Evolutionary conservation across 176 grass and related monocot genomes (phyloP).

Genomic region (Alloteropsis semialata): DNA sequence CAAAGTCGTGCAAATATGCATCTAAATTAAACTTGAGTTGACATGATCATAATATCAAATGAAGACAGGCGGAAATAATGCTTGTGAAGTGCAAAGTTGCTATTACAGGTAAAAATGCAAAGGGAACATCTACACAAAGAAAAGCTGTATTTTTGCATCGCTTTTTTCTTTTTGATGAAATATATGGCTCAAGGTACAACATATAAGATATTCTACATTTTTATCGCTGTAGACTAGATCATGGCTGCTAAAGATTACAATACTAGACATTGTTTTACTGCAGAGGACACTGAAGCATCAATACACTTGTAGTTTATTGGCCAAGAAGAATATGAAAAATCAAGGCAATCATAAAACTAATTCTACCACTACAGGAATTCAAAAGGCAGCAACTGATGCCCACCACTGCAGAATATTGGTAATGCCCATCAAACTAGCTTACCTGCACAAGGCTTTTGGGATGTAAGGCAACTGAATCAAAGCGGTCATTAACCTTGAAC

Average conservation of each 20-base stretch:
- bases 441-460: constrained; percentile 93
- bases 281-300: background rate
- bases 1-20: background rate
- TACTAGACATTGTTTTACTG: background rate
- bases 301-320: background rate
- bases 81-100: background rate
- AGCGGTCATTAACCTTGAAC: constrained; percentile 76
- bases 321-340: no score
- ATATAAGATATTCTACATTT: no score
- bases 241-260: no score
- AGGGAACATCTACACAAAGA: background rate
- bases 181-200: no score
- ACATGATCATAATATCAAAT: background rate
- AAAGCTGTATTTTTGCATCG: background rate
- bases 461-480: constrained; percentile 84
- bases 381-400: background rate
- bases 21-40: background rate
- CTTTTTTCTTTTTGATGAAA: background rate
- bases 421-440: constrained; percentile 25
- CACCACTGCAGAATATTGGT: background rate
- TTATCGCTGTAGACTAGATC: no score
- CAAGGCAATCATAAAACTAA: background rate
- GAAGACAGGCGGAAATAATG: background rate
- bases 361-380: background rate
- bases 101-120: background rate